Evolutionary conservation across 192 early-diverging fungal genomes (phyloP).

Genomic region (Coemansia sp.): DNA sequence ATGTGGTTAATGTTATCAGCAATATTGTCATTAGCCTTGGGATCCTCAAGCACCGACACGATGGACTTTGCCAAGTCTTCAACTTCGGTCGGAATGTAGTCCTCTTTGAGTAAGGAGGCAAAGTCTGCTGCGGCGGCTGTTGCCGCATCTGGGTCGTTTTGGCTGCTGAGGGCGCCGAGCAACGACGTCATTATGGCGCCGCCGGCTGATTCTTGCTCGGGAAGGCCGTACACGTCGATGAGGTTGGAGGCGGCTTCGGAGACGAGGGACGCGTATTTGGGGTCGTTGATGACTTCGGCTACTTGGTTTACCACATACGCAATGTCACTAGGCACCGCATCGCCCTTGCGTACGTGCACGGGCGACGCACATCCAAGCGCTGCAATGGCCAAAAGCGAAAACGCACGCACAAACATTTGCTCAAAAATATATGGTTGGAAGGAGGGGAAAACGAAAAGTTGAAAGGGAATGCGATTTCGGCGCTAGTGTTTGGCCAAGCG

Average conservation of each 20-base stretch:
- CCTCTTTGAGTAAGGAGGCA: not conserved
- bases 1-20: not conserved
- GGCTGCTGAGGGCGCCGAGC: not conserved
- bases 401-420: not conserved
- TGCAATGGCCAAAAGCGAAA: conserved; percentile 3
- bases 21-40: conserved; percentile 7
- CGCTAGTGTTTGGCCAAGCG: too few relatives aligned
- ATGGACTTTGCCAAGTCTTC: not conserved
- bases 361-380: conserved; percentile 1
- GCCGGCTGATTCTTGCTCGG: not conserved
- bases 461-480: too few relatives aligned
- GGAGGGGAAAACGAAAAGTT: too few relatives aligned
- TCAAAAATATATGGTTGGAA: not conserved
- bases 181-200: not conserved
- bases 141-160: conserved; percentile 1
- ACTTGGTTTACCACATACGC: not conserved
- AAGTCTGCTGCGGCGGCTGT: not conserved
- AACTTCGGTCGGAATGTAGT: not conserved
- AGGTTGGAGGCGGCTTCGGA: not conserved
- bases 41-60: not conserved
- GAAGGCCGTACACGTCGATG: not conserved
- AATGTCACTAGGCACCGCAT: not conserved
- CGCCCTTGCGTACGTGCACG: not conserved
- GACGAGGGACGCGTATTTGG: not conserved
- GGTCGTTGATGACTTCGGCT: not conserved